phyloP scores from a whole-genome alignment of 441 rosid species.

The Hura crepitans region DNA sequence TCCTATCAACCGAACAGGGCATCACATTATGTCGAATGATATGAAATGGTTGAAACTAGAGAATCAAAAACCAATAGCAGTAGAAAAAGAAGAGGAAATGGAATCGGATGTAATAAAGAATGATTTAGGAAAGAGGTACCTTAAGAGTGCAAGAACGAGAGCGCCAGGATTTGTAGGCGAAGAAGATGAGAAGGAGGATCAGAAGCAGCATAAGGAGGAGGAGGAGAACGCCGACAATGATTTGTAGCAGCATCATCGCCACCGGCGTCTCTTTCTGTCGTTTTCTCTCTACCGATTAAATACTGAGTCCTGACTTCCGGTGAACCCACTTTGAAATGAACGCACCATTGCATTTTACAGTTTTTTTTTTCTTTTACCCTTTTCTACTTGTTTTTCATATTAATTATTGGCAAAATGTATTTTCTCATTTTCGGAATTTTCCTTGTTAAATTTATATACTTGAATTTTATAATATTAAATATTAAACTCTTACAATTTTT shows the following conservation, averaged over 20 bases:
- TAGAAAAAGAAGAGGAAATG: neutral
- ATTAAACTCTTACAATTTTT: no score
- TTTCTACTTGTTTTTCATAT: neutral
- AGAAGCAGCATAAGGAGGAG: slow-evolving; percentile 64
- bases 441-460: no score
- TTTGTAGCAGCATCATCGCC: slow-evolving; percentile 46
- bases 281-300: slow-evolving; percentile 16
- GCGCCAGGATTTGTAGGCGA: slow-evolving; percentile 92
- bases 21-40: neutral
- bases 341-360: slow-evolving; percentile 31
- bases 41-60: neutral
- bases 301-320: slow-evolving; percentile 50
- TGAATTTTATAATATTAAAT: no score
- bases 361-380: neutral
- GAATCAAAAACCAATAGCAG: slow-evolving; percentile 8
- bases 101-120: neutral
- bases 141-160: slow-evolving; percentile 45
- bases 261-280: slow-evolving; percentile 37
- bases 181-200: slow-evolving; percentile 54
- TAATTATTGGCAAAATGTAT: no score
- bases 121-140: slow-evolving; percentile 34
- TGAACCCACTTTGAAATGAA: slow-evolving; percentile 77
- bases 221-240: slow-evolving; percentile 45
- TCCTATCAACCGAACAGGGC: neutral
- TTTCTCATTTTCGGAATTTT: no score